Evolutionary conservation across 2,329 filamentous ascomycete species (phyloP).

Genomic region (Aspergillus cejpii): DNA sequence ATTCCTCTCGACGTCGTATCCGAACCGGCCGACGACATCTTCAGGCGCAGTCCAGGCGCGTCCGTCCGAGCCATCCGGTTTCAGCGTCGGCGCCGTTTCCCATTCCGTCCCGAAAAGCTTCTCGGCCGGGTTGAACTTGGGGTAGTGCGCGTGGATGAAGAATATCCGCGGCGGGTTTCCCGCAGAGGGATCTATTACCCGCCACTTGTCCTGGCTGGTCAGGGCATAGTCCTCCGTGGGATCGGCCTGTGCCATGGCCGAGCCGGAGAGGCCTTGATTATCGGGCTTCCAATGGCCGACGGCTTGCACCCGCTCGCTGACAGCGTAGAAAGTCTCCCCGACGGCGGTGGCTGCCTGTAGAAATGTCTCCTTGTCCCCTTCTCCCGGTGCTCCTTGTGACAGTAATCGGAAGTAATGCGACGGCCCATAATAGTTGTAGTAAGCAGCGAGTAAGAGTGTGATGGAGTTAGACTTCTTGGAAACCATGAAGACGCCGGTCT

Average conservation of each 20-base stretch:
- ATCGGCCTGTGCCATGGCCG: conserved; percentile 36
- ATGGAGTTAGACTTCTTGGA: conserved; percentile 33
- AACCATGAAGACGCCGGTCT: conserved; percentile 33
- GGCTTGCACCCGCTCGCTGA: conserved; percentile 32
- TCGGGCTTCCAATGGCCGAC: conserved; percentile 28
- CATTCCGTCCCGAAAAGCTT: conserved; percentile 35
- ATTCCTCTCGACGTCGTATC: conserved; percentile 35
- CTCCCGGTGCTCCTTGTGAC: conserved; percentile 35
- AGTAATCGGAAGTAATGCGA: conserved; percentile 37
- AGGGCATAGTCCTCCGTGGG: conserved; percentile 34
- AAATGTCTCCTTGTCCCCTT: conserved; percentile 39
- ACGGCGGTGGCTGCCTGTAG: conserved; percentile 31
- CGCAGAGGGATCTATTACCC: conserved; percentile 28
- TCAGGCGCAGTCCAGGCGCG: conserved; percentile 34
- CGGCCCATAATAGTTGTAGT: conserved; percentile 35
- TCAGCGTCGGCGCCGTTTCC: conserved; percentile 34
- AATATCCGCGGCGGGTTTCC: conserved; percentile 31
- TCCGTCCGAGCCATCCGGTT: conserved; percentile 31
- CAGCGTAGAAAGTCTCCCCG: conserved; percentile 31
- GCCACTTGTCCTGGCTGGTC: conserved; percentile 29
- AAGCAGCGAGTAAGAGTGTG: conserved; percentile 33
- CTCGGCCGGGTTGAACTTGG: conserved; percentile 39
- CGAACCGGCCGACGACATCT: conserved; percentile 32
- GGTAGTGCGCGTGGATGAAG: conserved; percentile 40
- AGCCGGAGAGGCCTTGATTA: conserved; percentile 25